Evolutionary conservation across 805 yeast species (phyloP).

Genomic region (Torulaspora indica): DNA sequence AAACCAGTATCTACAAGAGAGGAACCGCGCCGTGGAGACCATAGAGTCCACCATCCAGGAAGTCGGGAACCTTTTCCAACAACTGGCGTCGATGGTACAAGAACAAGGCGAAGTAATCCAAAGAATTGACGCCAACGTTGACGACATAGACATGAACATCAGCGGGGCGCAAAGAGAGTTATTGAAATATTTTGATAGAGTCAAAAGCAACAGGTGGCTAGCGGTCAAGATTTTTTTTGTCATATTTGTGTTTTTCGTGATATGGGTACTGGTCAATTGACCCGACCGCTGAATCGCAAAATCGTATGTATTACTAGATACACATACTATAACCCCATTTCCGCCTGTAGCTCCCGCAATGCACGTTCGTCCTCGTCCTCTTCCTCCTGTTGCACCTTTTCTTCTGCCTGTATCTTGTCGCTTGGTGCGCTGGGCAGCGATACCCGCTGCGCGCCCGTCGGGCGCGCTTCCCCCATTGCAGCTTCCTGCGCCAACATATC

Average conservation of each 20-base stretch:
- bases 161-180: conserved; percentile 92
- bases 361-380: conserved; percentile 85
- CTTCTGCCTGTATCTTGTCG: conserved; percentile 28
- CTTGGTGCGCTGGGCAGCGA: conserved; percentile 47
- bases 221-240: conserved; percentile 86
- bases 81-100: conserved; percentile 93
- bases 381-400: conserved; percentile 37
- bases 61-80: conserved; percentile 90
- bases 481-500: conserved; percentile 83
- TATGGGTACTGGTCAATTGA: conserved; percentile 75
- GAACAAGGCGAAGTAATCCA: conserved; percentile 97
- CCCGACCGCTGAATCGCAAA: background rate
- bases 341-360: conserved; percentile 73
- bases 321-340: conserved; percentile 62
- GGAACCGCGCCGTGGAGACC: conserved; percentile 89
- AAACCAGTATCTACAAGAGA: conserved; percentile 66
- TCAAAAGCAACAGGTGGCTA: conserved; percentile 88
- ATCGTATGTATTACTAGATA: background rate
- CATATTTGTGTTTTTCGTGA: conserved; percentile 64
- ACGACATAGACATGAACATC: conserved; percentile 84
- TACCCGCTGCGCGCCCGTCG: conserved; percentile 21
- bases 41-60: conserved; percentile 96
- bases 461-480: conserved; percentile 44
- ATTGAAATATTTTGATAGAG: conserved; percentile 79
- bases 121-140: conserved; percentile 90